Evolutionary conservation across 139 green algal species (phyloP).

Genomic region (Chlamydomonas sp.): DNA sequence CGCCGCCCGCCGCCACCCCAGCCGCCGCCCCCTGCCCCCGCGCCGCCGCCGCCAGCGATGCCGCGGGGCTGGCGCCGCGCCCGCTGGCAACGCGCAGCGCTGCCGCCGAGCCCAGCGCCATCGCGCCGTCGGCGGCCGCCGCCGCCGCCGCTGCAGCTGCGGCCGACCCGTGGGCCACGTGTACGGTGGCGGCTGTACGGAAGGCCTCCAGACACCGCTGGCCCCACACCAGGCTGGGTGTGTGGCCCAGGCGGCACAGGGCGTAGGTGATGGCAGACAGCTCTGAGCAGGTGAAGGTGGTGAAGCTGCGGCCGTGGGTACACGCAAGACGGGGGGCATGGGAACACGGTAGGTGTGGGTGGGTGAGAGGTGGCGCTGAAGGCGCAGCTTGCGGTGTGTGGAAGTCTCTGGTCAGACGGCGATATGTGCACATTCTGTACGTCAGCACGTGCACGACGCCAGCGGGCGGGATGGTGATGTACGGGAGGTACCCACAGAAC

Average conservation of each 20-base stretch:
- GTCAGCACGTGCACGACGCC: too few relatives aligned
- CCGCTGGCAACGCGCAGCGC: too few relatives aligned
- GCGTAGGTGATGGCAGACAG: neutral
- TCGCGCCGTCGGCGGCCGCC: neutral
- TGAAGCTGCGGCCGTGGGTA: neutral
- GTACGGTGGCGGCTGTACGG: neutral
- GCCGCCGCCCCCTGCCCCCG: too few relatives aligned
- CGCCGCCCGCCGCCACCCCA: too few relatives aligned
- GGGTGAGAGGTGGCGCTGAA: neutral
- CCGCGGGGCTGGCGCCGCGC: neutral
- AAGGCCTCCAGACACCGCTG: constrained; percentile 21
- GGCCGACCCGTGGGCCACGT: neutral
- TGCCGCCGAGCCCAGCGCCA: neutral
- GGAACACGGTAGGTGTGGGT: neutral
- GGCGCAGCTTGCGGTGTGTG: neutral
- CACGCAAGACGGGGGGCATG: neutral
- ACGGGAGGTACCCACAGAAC: too few relatives aligned
- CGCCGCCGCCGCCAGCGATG: too few relatives aligned
- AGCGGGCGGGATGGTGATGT: too few relatives aligned
- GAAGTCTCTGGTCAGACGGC: neutral
- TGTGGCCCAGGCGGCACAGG: neutral
- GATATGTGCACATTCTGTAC: too few relatives aligned
- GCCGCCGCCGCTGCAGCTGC: neutral
- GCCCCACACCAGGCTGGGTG: neutral
- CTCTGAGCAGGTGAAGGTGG: constrained; percentile 6